Base-by-base conservation (phyloP, 257 asterid species). In the Solanum dulcamara region DNA sequence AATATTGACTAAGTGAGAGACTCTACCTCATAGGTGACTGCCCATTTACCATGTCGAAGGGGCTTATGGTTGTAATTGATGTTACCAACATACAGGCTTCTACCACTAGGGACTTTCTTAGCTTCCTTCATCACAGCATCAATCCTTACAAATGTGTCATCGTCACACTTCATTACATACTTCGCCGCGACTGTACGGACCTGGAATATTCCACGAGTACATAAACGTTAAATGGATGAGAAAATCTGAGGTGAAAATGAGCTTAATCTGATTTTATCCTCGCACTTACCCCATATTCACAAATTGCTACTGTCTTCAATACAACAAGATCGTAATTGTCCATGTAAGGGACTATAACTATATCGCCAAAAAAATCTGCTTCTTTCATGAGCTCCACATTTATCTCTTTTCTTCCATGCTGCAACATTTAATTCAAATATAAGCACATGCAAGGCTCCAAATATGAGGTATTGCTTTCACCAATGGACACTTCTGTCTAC, bases 301-400 rank as follows among this genome's bases (percentile, higher is more conserved):
- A 96, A 71, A 96, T 96, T 62, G 99, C 99, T 57, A 94, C 87
- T 26, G 99, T 95, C 91, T 96, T 96, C 85, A 96, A 90, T 13
- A 96, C 98, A 85, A 96, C 99, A 20, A 96, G 98, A 85, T 96
- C 99, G 86, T 94, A 96, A 87, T 96, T 92, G 90, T 96, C 99
- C 98, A 94, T 89, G 90, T 94, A 94, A 81, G 99, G 97, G 80
- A 96, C 99, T 83, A 96, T 86, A 87, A 96, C 96, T 84, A 94
- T 92, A 90, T 96, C 99, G 51, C 99, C 93, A 84, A 96, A 96
- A 87, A 92, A 96, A 10, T 93, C 94, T 46, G 96, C 98, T 88
- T 96, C 99, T 93, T 93, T 94, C 94, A 94, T 90, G 70, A 94
- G 93, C 89, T 94, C 97, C 87, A 89, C 87, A 85, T 96, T 94